A percentile compares a stretch with the other conserved stretches of the same genome.
phyloP scores from a whole-genome alignment of 202 grass and related monocot species.

The Panicum virgatum region DNA sequence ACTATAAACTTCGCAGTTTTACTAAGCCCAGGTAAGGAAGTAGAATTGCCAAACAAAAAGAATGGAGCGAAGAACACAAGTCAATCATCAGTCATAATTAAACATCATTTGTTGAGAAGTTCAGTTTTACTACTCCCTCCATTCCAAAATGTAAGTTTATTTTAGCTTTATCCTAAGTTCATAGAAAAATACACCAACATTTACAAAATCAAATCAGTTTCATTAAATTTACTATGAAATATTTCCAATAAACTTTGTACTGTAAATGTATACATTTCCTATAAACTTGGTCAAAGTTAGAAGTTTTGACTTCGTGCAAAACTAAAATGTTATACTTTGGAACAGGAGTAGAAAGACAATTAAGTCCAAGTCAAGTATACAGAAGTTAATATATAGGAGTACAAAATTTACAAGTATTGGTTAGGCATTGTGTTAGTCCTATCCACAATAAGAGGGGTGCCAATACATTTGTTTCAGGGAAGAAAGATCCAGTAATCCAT shows the following conservation, averaged over 20 bases:
- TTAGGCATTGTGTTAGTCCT: background rate
- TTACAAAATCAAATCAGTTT: background rate
- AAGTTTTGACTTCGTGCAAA: background rate
- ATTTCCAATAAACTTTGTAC: background rate
- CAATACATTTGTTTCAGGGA: background rate
- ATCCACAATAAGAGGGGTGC: background rate
- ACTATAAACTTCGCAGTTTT: no score
- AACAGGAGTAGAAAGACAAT: background rate
- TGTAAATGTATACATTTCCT: background rate
- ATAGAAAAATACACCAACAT: background rate
- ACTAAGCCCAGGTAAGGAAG: background rate
- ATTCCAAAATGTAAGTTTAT: background rate
- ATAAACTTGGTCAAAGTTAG: background rate
- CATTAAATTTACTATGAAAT: background rate
- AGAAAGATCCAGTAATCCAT: background rate
- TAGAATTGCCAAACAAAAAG: background rate
- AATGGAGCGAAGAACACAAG: background rate
- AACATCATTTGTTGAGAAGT: background rate
- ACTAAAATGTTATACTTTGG: background rate
- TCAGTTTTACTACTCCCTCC: background rate
- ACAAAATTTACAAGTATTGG: background rate
- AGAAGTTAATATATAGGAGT: background rate
- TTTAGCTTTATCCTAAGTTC: background rate
- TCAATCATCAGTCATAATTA: background rate
- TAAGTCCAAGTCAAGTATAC: background rate